These are phyloP conservation scores for Posidonia oceanica DNA, from an alignment of 116 monocot genomes.

Conservation along the genomic window DNA sequence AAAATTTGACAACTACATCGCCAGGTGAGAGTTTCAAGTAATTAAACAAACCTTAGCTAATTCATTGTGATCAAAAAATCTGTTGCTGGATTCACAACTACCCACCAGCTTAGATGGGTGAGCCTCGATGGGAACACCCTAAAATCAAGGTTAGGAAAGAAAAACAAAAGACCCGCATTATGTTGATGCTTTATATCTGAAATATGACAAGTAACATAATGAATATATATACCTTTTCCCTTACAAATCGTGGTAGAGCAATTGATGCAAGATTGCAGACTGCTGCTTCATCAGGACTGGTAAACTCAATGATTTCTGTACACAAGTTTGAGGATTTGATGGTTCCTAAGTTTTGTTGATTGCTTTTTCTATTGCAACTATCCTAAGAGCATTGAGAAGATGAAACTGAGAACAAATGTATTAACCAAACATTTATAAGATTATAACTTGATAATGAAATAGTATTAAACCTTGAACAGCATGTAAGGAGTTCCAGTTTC, in stretches of 20 bases:
- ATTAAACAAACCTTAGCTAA: constrained; percentile 53
- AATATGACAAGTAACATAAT: too few species aligned
- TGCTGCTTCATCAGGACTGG: constrained; percentile 79
- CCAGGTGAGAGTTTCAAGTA: too few species aligned
- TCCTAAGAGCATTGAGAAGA: constrained; percentile 31
- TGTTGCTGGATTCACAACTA: constrained; percentile 60
- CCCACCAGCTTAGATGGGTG: constrained; percentile 86
- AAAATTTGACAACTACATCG: too few species aligned
- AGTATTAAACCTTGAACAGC: constrained; percentile 69
- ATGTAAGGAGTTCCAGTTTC: constrained; percentile 96
- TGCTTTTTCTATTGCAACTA: constrained; percentile 86
- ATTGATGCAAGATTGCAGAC: constrained; percentile 93
- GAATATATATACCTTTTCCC: constrained; percentile 44
- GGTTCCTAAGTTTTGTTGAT: constrained; percentile 89
- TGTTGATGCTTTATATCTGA: too few species aligned
- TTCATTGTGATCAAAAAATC: constrained; percentile 92
- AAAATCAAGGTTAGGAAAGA: too few species aligned
- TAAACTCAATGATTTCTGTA: constrained; percentile 89
- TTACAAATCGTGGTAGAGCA: constrained; percentile 80
- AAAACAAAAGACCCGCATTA: too few species aligned
- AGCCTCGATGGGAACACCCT: constrained; percentile 33
- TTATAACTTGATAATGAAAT: background rate
- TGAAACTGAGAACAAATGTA: background rate
- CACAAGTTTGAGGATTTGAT: constrained; percentile 94
- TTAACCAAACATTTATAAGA: background rate